Conservation (phyloP, 768 basidiomycete genomes). For the Daedaleopsis sinensis region DNA sequence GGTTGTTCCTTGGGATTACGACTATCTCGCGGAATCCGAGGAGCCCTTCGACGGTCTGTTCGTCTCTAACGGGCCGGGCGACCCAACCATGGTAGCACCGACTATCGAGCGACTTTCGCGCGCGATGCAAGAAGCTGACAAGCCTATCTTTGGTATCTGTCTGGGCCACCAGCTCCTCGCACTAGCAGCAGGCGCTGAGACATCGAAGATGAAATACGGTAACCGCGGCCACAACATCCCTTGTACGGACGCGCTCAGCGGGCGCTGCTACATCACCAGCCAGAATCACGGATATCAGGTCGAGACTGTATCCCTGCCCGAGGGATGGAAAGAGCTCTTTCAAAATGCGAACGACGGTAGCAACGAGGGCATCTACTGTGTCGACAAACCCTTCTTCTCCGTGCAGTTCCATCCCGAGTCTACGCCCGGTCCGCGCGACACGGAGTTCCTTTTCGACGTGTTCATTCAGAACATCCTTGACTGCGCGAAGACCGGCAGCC, state of each 20-base stretch:
- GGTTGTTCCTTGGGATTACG: conserved; percentile 97
- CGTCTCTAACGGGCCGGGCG: conserved; percentile 96
- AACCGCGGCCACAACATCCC: conserved; percentile 99
- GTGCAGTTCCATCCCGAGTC: conserved; percentile 99
- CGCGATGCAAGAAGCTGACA: conserved; percentile 72
- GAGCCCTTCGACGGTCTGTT: conserved; percentile 95
- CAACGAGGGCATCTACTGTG: conserved; percentile 97
- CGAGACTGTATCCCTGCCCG: conserved; percentile 73
- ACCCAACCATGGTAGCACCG: conserved; percentile 80
- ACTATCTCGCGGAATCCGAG: conserved; percentile 71
- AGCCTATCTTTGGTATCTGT: conserved; percentile 97
- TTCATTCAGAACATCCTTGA: conserved; percentile 89
- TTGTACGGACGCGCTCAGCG: conserved; percentile 91
- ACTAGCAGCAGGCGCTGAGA: conserved; percentile 89
- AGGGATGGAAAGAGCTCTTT: conserved; percentile 93
- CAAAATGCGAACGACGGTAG: conserved; percentile 95
- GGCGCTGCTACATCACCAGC: conserved; percentile 97
- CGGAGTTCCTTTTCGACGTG: conserved; percentile 98
- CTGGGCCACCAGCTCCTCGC: conserved; percentile 97
- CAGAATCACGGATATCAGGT: conserved; percentile 99
- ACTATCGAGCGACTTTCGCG: conserved; percentile 71
- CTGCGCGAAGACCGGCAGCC: conserved; percentile 58
- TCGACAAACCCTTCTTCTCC: conserved; percentile 94
- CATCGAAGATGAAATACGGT: conserved; percentile 99
- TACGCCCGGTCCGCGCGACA: conserved; percentile 95